Base-by-base conservation (phyloP, 1,139 yeast species). In the Casaregolazyma suthepensis region DNA sequence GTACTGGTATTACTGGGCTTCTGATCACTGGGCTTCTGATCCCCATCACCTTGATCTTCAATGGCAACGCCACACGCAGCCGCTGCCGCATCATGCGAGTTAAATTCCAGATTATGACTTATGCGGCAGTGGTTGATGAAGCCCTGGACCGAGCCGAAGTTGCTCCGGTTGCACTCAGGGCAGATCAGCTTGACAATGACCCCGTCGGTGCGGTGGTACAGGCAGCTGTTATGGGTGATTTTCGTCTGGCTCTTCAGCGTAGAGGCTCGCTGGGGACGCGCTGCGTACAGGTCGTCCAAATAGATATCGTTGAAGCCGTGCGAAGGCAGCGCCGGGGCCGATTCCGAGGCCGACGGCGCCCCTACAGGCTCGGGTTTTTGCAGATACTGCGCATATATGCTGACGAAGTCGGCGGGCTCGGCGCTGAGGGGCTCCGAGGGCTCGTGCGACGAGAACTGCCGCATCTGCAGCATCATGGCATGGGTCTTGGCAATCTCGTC, bases 141-240 rank as follows among this genome's bases (percentile, higher is more conserved):
- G 22, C 94, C 94, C 65, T 87, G 94, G 0, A 90, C 88, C 13
- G 87, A 81, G 6, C 87, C 82, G 64, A 87, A 87, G 58, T 85
- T 86, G 51, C 82, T 77, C 53, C 93, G 71, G 15, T 75, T 77
- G 67, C 95, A 87, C 53, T 76, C 79, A 0, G 84, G 82, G 65
- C 95, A 87, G 6, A 82, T 81, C 23, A 87, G 73, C 52, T 82
- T 75, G 6, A 86, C 90, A 26, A 85, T 71, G 0, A 85, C 75
- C 1, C 93, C 91, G 66, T 87, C 94, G 3, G 85, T 79, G 56
- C 94, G 71, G 54, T 86, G 75, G 64, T 83, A 84, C 5, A 86
- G 75, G 61, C 94, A 85, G 7, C 80, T 51, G 5, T 31, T 53
- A 17, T 47, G 50, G 6, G 50, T 23, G 7, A 47, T 35, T 22